Conservation (phyloP, 2,329 filamentous ascomycete genomes). For the Colletotrichum destructivum region DNA sequence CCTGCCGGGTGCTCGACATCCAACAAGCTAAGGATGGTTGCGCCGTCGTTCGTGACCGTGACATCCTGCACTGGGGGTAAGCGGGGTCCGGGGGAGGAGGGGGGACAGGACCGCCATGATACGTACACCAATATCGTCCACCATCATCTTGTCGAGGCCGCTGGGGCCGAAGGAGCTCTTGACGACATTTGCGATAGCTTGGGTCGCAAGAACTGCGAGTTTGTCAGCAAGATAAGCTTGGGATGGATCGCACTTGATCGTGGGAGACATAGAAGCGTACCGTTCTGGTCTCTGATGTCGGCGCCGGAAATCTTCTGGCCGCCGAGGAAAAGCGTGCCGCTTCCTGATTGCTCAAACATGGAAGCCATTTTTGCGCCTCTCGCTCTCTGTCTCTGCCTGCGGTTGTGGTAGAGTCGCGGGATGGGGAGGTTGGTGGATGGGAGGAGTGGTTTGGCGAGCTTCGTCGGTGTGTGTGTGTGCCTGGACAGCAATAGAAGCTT, state of each 20-base stretch:
- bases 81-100: conserved; percentile 43
- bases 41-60: conserved; percentile 98
- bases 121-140: conserved; percentile 95
- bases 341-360: conserved; percentile 95
- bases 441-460: conserved; percentile 26
- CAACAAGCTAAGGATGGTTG: conserved; percentile 93
- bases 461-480: conserved; percentile 41
- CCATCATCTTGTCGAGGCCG: conserved; percentile 99
- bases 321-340: conserved; percentile 96
- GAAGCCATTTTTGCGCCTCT: conserved; percentile 78
- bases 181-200: conserved; percentile 98
- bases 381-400: conserved; percentile 14
- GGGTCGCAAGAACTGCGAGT: conserved; percentile 85
- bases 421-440: conserved; percentile 34
- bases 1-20: conserved; percentile 98
- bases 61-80: conserved; percentile 77
- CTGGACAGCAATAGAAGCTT: conserved; percentile 44
- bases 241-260: conserved; percentile 12
- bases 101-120: conserved; percentile 37
- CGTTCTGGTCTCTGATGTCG: conserved; percentile 98
- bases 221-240: conserved; percentile 47
- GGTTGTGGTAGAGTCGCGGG: conserved; percentile 30
- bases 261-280: conserved; percentile 60
- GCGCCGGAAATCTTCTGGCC: conserved; percentile 97
- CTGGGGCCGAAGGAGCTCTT: conserved; percentile 99